Conservation (phyloP, 805 yeast genomes). For the Metschnikowia kofuensis region DNA sequence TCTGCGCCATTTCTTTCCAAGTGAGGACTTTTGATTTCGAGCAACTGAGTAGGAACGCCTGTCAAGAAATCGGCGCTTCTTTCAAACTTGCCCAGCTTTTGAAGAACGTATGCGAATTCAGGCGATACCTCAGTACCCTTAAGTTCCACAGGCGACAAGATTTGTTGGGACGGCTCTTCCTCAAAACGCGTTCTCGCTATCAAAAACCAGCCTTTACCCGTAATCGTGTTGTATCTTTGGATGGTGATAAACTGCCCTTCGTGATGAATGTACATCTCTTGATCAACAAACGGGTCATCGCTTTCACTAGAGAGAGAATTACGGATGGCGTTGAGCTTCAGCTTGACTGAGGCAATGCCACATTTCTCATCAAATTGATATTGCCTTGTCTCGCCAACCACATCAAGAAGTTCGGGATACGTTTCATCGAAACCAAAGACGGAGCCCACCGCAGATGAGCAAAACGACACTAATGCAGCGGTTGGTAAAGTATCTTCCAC, state of each 20-base stretch:
- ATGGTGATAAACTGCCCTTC: constrained; percentile 90
- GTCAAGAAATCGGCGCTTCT: constrained; percentile 43
- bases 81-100: constrained; percentile 48
- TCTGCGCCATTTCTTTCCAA: constrained; percentile 45
- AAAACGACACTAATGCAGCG: constrained; percentile 90
- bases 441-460: constrained; percentile 92
- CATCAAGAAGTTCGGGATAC: constrained; percentile 75
- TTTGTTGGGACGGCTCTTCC: constrained; percentile 44
- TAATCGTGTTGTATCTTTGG: constrained; percentile 77
- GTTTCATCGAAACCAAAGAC: constrained; percentile 93
- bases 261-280: constrained; percentile 92
- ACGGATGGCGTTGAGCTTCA: constrained; percentile 56
- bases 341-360: constrained; percentile 82
- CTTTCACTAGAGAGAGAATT: constrained; percentile 52
- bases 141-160: constrained; percentile 53
- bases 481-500: constrained; percentile 92
- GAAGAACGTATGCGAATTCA: constrained; percentile 57
- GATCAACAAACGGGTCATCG: constrained; percentile 52
- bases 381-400: constrained; percentile 69
- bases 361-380: constrained; percentile 46
- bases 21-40: constrained; percentile 48
- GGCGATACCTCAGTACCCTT: constrained; percentile 59
- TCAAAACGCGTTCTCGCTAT: constrained; percentile 82
- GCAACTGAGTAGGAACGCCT: constrained; percentile 65
- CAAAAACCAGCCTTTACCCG: constrained; percentile 86